Evolutionary conservation across 257 asterid genomes (phyloP), one percentile per base, ranked within the genome.

Genomic region (Schizonepeta tenuifolia): DNA sequence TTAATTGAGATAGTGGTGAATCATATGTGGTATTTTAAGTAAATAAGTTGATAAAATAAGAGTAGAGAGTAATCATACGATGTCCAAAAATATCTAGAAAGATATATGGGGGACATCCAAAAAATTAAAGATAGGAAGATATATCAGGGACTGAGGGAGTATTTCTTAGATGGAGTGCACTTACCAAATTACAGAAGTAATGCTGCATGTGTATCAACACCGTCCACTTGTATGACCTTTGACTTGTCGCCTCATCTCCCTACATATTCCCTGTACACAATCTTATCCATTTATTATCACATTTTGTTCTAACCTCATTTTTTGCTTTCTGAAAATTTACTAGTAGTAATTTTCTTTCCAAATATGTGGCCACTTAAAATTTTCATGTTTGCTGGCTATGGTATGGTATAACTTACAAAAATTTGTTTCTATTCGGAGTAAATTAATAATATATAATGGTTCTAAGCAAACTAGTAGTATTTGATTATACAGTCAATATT

Each of bases 171-270:
- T 40, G 51, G 68, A 46, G 26, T 65, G 24, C 24, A 44, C 17
- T 33, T 18, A 17, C 9, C 43, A 67, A 50, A 28, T 46, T 9
- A 17, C 7, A 11, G 54, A 38, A 14, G 22, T 40, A 41, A 20
- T n/a, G n/a, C n/a, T 24, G 72, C 55, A 50, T 28, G 18, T 43
- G 54, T 38, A 71, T 75, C 80, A 28, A 35, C 83, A 75, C 80
- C 80, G 83, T 70, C 77, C 15, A 18, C 55, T 50, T 38, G 43
- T 38, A 38, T 38, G 43, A 55, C 62, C 62, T 4, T 55, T 24
- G 17, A 55, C 62, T 3, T 22, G 36, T 24, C 36, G 36, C 38
- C n/a, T 22, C n/a, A 11, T 55, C 36, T 55, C 15, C 35, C 33
- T 4, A 21, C 58, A 20, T 15, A 22, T 22, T 55, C 11, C 36